Base-by-base conservation (phyloP, 2,329 filamentous ascomycete genomes). In the Xylaria sp. region DNA sequence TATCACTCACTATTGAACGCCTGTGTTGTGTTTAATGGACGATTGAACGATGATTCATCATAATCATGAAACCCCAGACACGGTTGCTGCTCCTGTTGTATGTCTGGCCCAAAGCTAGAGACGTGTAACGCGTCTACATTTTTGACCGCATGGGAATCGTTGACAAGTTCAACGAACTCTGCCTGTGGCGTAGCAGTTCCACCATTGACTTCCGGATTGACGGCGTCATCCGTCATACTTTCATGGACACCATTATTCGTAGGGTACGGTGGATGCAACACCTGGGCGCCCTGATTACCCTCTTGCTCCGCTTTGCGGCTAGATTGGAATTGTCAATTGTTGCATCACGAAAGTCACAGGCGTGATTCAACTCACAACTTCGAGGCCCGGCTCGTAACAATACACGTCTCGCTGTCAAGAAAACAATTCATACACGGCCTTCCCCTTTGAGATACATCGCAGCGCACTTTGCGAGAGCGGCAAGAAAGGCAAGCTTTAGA, bases 391-490 rank as follows among this genome's bases (percentile, higher is more conserved):
- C 78, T 79, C 9, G 79, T 82, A 65, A 81, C 77, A 60, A 84
- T 74, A 70, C 81, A 81, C 0, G 78, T 79, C 70, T 85, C 83
- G 66, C 81, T 83, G 70, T 86, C 83, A 63, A 85, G 81, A 53
- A 83, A 83, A 73, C 83, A 86, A 64, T 85, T 85, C 78, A 85
- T 85, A 75, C 82, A 86, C 8, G 84, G 84, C 36, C 80, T 77
- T 3, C 83, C 83, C 65, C 81, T 78, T 69, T 83, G 83, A 46
- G 81, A 83, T 18, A 85, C 83, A 72, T 85, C 83, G 65, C 84
- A 86, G 32, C 84, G 78, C 32, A 86, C 83, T 73, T 86, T 85
- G 30, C 84, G 78, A n/a, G 83, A 80, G 18, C 84, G 79, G 72
- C 83, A 86, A n/a, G 82, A 83, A 10, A 84, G 76, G 59, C 84